These are phyloP conservation scores for Bacterosira constricta DNA, from an alignment of 108 stramenopile species.

Conservation along the genomic window DNA sequence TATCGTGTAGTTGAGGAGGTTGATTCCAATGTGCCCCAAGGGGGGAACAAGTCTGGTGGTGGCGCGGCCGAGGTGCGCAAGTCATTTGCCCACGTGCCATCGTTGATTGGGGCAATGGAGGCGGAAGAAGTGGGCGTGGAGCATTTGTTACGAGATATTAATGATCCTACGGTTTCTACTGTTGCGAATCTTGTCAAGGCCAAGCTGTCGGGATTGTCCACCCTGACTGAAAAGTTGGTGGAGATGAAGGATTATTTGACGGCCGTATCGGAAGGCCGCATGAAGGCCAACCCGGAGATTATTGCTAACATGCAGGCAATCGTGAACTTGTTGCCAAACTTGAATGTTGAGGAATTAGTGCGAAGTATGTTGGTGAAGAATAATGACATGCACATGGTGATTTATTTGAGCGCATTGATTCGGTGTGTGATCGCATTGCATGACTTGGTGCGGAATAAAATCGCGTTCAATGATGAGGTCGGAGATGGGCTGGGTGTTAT, in stretches of 20 bases:
- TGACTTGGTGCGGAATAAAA: conserved; percentile 95
- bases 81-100: conserved; percentile 94
- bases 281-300: conserved; percentile 86
- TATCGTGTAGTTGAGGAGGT: conserved; percentile 94
- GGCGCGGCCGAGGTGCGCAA: conserved; percentile 78
- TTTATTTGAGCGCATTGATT: conserved; percentile 88
- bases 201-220: conserved; percentile 90
- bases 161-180: conserved; percentile 97
- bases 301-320: conserved; percentile 95
- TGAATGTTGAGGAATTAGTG: conserved; percentile 94
- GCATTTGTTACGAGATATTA: conserved; percentile 98
- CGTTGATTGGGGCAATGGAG: conserved; percentile 92
- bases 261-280: conserved; percentile 63
- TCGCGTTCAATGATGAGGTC: conserved; percentile 76
- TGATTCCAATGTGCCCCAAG: conserved; percentile 31
- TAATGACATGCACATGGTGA: conserved; percentile 98
- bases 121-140: conserved; percentile 99
- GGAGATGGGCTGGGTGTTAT: conserved; percentile 27
- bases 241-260: conserved; percentile 95
- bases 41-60: conserved; percentile 13
- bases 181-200: conserved; percentile 93
- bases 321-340: conserved; percentile 96
- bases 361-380: conserved; percentile 92
- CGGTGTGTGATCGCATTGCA: conserved; percentile 96
- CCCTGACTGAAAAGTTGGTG: conserved; percentile 87